Percentiles rank a stretch among this genome's conserved stretches.
Conservation (phyloP, 768 basidiomycete genomes). For the Crassisporium funariophilum region DNA sequence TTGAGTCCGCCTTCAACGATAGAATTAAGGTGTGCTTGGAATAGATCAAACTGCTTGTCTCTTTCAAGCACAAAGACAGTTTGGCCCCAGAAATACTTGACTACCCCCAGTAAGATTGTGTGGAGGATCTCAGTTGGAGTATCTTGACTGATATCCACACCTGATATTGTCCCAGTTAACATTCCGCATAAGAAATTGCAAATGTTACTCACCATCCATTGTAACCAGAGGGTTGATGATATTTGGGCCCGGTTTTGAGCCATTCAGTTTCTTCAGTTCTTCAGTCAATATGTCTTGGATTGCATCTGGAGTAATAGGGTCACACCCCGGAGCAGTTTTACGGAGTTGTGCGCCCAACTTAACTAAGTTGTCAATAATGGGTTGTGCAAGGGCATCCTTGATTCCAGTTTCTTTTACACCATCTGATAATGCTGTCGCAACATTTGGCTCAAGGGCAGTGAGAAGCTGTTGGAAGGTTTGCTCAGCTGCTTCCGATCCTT, state of each 20-base stretch:
- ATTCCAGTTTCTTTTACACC: slow-evolving; percentile 28
- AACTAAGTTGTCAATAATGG: slow-evolving; percentile 32
- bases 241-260: slow-evolving; percentile 18
- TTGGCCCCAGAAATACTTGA: slow-evolving; percentile 42
- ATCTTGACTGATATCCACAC: slow-evolving; percentile 27
- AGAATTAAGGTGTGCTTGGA: slow-evolving; percentile 27
- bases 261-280: slow-evolving; percentile 22
- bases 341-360: slow-evolving; percentile 4
- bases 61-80: slow-evolving; percentile 27
- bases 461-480: slow-evolving; percentile 17
- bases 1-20: slow-evolving; percentile 25
- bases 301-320: slow-evolving; percentile 5
- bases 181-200: not conserved
- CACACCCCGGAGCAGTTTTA: slow-evolving; percentile 7
- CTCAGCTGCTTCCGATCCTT: not conserved
- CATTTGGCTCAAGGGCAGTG: slow-evolving; percentile 23
- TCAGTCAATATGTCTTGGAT: slow-evolving; percentile 17
- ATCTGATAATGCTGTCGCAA: slow-evolving; percentile 26
- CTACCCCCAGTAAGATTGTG: slow-evolving; percentile 40
- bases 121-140: slow-evolving; percentile 45
- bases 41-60: slow-evolving; percentile 21
- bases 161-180: slow-evolving; percentile 6
- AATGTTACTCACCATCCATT: slow-evolving; percentile 24
- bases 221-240: slow-evolving; percentile 29
- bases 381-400: slow-evolving; percentile 35